Percentiles rank a stretch among this genome's conserved stretches.
Conservation (phyloP, 2,329 filamentous ascomycete genomes). For the Xylaria sp. region DNA sequence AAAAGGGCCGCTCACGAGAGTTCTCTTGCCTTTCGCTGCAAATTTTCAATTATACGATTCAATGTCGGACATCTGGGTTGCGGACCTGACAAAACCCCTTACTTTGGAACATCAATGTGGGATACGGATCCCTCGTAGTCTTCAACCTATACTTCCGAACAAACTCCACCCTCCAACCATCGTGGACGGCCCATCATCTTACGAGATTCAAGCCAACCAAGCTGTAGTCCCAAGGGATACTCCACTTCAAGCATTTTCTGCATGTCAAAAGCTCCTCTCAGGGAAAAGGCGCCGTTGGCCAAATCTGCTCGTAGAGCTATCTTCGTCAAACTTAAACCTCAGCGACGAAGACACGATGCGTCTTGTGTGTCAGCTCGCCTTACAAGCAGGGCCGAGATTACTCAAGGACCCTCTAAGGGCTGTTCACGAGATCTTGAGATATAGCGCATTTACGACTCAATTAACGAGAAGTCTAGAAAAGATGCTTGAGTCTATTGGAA, state of each 20-base stretch:
- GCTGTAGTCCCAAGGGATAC: conserved; percentile 58
- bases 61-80: conserved; percentile 43
- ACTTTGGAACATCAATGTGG: conserved; percentile 49
- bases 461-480: conserved; percentile 60
- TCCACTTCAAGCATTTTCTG: conserved; percentile 63
- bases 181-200: conserved; percentile 61
- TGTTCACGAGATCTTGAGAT: conserved; percentile 62
- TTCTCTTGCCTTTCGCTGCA: conserved; percentile 48
- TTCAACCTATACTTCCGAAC: conserved; percentile 36
- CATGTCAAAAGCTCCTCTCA: conserved; percentile 61
- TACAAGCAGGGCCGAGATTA: conserved; percentile 65
- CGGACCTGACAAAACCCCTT: conserved; percentile 38
- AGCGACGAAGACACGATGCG: conserved; percentile 62
- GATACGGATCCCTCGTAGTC: conserved; percentile 35
- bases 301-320: conserved; percentile 62
- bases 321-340: conserved; percentile 68
- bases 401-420: conserved; percentile 54
- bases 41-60: conserved; percentile 49
- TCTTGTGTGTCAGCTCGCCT: conserved; percentile 63
- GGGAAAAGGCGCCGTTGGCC: conserved; percentile 63
- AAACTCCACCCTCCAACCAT: conserved; percentile 47
- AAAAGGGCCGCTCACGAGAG: conserved; percentile 42
- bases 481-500: conserved; percentile 57
- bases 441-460: conserved; percentile 60
- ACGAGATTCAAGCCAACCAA: conserved; percentile 64